Evolutionary conservation across 2,329 filamentous ascomycete species (phyloP).

Genomic region (Clonostachys rhizophaga): DNA sequence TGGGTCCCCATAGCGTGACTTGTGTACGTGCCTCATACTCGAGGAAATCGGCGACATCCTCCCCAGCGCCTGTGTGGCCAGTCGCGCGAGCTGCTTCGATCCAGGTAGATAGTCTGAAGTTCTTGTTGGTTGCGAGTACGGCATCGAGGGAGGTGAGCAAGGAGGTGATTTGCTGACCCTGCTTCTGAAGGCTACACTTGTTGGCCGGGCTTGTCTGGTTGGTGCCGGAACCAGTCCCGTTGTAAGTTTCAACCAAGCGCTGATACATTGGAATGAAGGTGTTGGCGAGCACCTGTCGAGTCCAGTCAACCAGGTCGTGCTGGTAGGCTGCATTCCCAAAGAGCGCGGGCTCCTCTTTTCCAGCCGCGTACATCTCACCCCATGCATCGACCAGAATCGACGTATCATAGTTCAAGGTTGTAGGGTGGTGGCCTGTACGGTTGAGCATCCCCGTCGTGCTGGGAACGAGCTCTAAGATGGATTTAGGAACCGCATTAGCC

Average conservation of each 20-base stretch:
- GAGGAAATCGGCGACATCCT: background rate
- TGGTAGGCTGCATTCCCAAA: background rate
- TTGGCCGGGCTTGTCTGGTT: background rate
- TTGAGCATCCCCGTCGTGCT: background rate
- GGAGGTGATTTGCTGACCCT: background rate
- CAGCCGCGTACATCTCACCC: background rate
- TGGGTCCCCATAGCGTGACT: background rate
- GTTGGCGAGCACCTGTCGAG: background rate
- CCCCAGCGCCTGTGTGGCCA: background rate
- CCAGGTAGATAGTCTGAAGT: background rate
- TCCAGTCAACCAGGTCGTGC: background rate
- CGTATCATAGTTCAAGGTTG: background rate
- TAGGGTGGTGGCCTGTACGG: background rate
- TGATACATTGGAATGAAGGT: background rate
- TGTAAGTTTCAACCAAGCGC: background rate
- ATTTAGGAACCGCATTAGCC: background rate
- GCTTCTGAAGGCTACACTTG: background rate
- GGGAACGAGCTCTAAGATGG: background rate
- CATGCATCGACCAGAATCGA: background rate
- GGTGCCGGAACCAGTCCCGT: background rate
- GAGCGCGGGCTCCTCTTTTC: background rate
- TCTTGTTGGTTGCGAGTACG: background rate
- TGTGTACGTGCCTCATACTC: background rate
- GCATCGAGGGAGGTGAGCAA: background rate
- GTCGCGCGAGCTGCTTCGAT: background rate